A percentile compares a stretch with the other conserved stretches of the same genome.
phyloP scores from a whole-genome alignment of 202 grass and related monocot species.

The Hordeum pubiflorum region DNA sequence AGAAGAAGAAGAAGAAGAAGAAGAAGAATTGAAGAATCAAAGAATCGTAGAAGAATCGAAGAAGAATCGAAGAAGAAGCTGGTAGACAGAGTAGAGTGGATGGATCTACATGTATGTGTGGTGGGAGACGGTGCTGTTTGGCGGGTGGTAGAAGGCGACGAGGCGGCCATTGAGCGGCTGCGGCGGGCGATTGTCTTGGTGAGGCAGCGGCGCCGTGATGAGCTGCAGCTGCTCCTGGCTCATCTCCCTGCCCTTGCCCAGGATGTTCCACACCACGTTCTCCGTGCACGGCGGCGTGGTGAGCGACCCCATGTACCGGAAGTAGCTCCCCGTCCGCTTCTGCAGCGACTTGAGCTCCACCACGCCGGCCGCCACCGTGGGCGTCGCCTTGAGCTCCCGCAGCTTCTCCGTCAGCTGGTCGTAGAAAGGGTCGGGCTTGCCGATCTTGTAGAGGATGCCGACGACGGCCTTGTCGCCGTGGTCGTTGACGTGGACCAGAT shows the following conservation, averaged over 20 bases:
- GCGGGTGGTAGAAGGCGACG: constrained; percentile 50
- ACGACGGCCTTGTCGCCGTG: constrained; percentile 10
- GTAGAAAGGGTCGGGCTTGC: constrained; percentile 35
- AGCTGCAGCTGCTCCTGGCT: constrained; percentile 38
- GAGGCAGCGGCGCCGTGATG: constrained; percentile 18
- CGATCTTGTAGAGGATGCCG: constrained; percentile 39
- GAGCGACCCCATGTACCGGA: constrained; percentile 54
- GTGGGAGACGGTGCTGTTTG: constrained; percentile 32
- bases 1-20: too few species aligned
- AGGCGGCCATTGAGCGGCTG: constrained; percentile 47
- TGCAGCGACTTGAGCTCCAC: constrained; percentile 30
- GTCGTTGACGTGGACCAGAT: constrained; percentile 4
- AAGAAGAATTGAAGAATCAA: too few species aligned
- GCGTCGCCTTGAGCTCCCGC: constrained; percentile 22
- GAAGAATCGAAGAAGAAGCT: too few species aligned
- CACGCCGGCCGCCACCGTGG: not conserved
- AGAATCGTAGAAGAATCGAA: too few species aligned
- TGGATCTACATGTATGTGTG: not conserved
- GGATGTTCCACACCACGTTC: constrained; percentile 61
- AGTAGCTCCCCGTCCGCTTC: constrained; percentile 48
- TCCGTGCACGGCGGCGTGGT: constrained; percentile 71
- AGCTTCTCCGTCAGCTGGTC: constrained; percentile 42
- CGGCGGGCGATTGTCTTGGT: constrained; percentile 15
- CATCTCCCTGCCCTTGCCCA: constrained; percentile 47
- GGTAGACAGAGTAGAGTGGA: too few species aligned